Evolutionary conservation across 768 basidiomycete genomes (phyloP).

Genomic region (Serpula lacrymans): DNA sequence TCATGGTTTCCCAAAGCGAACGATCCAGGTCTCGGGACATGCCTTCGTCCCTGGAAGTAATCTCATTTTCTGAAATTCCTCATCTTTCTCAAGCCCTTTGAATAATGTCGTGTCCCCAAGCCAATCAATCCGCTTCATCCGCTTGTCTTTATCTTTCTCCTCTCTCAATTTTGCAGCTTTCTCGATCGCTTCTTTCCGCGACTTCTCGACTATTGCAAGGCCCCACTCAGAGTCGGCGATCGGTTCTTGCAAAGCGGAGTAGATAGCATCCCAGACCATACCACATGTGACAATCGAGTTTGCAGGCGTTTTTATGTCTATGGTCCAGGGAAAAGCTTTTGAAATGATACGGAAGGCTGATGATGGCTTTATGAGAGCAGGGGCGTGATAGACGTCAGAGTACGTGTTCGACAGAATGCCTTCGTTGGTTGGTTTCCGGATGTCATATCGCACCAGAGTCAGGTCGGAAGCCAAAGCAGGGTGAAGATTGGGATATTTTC

Average conservation of each 20-base stretch:
- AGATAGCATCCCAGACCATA: slow-evolving; percentile 53
- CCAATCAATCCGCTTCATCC: slow-evolving; percentile 59
- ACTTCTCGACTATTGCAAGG: slow-evolving; percentile 42
- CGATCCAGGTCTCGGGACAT: slow-evolving; percentile 56
- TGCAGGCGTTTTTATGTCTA: slow-evolving; percentile 44
- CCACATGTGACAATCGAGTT: slow-evolving; percentile 41
- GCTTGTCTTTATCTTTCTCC: slow-evolving; percentile 32
- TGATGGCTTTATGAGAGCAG: slow-evolving; percentile 34
- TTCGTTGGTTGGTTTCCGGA: slow-evolving; percentile 39
- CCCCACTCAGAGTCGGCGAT: slow-evolving; percentile 71
- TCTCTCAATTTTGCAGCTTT: slow-evolving; percentile 48
- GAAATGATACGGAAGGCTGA: slow-evolving; percentile 49
- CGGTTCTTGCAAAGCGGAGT: slow-evolving; percentile 46
- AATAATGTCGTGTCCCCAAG: slow-evolving; percentile 58
- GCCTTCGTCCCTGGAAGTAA: slow-evolving; percentile 41
- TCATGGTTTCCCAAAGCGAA: slow-evolving; percentile 41
- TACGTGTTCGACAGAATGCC: slow-evolving; percentile 43
- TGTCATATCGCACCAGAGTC: slow-evolving; percentile 48
- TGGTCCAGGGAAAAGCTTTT: slow-evolving; percentile 62
- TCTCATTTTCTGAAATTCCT: slow-evolving; percentile 50
- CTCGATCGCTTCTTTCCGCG: slow-evolving; percentile 42
- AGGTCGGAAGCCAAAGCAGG: slow-evolving; percentile 51
- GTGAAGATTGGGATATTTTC: slow-evolving; percentile 49
- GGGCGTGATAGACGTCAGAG: slow-evolving; percentile 32
- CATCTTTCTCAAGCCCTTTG: slow-evolving; percentile 58